Conservation (phyloP, 75 land plant genomes). For the Chamaecyparis obtusa region DNA sequence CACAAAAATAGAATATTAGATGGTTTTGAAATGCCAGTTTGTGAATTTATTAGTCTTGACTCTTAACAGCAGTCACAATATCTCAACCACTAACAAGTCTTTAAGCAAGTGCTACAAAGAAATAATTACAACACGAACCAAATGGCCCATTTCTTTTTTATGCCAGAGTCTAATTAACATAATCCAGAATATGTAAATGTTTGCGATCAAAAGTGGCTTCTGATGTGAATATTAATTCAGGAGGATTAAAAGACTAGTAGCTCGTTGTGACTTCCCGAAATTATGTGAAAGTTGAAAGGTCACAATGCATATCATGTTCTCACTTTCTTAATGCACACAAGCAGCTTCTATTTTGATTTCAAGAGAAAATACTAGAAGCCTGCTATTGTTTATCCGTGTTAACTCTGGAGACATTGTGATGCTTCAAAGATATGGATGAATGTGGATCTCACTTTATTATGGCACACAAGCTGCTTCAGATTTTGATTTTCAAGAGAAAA, state of each 20-base stretch:
- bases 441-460: too few species aligned
- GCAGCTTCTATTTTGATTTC: background rate
- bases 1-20: background rate
- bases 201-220: background rate
- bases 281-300: background rate
- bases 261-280: background rate
- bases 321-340: background rate
- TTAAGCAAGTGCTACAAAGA: background rate
- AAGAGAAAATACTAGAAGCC: background rate
- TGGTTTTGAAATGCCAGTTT: background rate
- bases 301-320: background rate
- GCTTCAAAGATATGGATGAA: background rate
- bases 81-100: background rate
- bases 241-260: background rate
- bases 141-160: background rate
- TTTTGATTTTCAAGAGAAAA: too few species aligned
- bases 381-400: background rate
- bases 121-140: too few species aligned
- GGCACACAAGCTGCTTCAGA: too few species aligned
- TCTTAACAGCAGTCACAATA: background rate
- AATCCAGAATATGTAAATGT: background rate
- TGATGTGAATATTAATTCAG: background rate
- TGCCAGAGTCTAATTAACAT: background rate
- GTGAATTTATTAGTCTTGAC: background rate
- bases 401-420: background rate